phyloP scores from a whole-genome alignment of 352 stramenopile species.

The Pythium chondricola region DNA sequence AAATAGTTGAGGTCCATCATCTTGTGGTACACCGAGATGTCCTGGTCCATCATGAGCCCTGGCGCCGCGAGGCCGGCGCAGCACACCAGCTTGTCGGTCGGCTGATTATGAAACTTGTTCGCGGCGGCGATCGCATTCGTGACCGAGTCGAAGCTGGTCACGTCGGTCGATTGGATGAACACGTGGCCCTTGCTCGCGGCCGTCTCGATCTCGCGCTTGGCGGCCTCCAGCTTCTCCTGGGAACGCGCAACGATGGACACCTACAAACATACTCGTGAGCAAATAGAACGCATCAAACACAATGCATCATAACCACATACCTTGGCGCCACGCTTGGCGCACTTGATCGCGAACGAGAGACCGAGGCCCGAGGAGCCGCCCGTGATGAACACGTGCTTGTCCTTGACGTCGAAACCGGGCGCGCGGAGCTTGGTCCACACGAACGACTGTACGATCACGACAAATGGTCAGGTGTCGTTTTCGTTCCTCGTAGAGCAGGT shows the following conservation, averaged over 20 bases:
- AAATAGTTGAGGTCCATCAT: conserved; percentile 89
- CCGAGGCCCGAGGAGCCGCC: conserved; percentile 64
- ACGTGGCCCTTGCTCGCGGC: conserved; percentile 22
- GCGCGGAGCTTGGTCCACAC: conserved; percentile 52
- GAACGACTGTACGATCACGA: conserved; percentile 34
- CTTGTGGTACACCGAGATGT: conserved; percentile 61
- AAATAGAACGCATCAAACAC: too few species aligned
- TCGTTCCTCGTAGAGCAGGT: neutral
- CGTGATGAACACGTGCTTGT: conserved; percentile 80
- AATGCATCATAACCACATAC: too few species aligned
- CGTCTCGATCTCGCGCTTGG: conserved; percentile 55
- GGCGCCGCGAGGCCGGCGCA: conserved; percentile 50
- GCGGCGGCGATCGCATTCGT: conserved; percentile 54
- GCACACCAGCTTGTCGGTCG: conserved; percentile 70
- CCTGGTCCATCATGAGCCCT: conserved; percentile 74
- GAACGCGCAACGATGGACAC: conserved; percentile 60
- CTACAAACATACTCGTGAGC: conserved; percentile 3
- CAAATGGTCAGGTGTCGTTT: neutral
- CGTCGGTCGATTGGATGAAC: conserved; percentile 71
- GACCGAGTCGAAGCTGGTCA: conserved; percentile 55
- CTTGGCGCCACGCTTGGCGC: conserved; percentile 56
- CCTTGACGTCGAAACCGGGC: conserved; percentile 65
- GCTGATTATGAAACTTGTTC: conserved; percentile 56
- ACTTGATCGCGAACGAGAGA: conserved; percentile 61
- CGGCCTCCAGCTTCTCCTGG: conserved; percentile 47